Conservation (phyloP, 257 asterid species). For the Haberlea rhodopensis region DNA sequence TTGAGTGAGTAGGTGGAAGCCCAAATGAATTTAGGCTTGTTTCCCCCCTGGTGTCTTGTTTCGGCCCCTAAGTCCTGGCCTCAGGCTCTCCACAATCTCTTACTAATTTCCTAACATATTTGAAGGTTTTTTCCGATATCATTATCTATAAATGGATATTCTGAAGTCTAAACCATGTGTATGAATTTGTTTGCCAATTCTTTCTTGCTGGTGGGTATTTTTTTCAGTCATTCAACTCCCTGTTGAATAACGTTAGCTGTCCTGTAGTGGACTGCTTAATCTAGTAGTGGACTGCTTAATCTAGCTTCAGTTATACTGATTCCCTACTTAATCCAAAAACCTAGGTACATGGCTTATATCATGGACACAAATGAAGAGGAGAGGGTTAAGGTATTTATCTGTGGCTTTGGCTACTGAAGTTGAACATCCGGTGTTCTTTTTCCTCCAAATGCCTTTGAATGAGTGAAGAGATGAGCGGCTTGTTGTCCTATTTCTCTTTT, state of each 20-base stretch:
- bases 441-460: slow-evolving; percentile 5
- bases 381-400: slow-evolving; percentile 71
- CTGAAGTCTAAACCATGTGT: not conserved
- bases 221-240: slow-evolving; percentile 12
- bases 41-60: not conserved
- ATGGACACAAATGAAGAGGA: slow-evolving; percentile 99
- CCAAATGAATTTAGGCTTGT: not conserved
- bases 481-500: slow-evolving; percentile 1
- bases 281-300: too few species aligned
- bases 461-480: slow-evolving; percentile 13
- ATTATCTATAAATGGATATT: not conserved
- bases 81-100: not conserved
- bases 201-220: slow-evolving; percentile 11
- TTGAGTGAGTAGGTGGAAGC: not conserved
- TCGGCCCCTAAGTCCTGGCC: not conserved
- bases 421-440: not conserved
- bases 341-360: slow-evolving; percentile 97
- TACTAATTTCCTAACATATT: not conserved
- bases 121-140: not conserved
- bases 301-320: slow-evolving; percentile 6
- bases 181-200: not conserved
- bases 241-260: not conserved
- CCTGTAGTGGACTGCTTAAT: too few species aligned
- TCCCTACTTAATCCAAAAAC: slow-evolving; percentile 2
- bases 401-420: slow-evolving; percentile 14